Conservation (phyloP, 2,329 filamentous ascomycete genomes). For the Sclerotinia borealis region DNA sequence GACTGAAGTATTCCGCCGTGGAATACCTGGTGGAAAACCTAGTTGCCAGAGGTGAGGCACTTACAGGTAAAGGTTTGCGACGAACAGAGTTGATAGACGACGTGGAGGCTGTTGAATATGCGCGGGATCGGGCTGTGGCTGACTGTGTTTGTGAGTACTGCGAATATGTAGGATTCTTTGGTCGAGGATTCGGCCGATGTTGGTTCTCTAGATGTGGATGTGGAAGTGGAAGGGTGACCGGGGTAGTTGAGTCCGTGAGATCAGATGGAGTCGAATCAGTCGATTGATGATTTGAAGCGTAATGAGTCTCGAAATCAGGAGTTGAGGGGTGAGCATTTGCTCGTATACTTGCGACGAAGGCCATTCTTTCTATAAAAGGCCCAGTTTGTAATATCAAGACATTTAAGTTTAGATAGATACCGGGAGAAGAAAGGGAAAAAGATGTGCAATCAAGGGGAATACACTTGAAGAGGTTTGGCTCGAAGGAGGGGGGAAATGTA, state of each 20-base stretch:
- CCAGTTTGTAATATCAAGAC: conserved; percentile 12
- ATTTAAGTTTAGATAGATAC: neutral
- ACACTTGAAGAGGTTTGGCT: conserved; percentile 2
- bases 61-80: conserved; percentile 55
- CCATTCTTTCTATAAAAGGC: conserved; percentile 24
- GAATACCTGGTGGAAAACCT: conserved; percentile 46
- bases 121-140: conserved; percentile 22
- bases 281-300: conserved; percentile 23
- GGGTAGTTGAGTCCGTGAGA: conserved; percentile 17
- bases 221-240: conserved; percentile 14
- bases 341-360: conserved; percentile 17
- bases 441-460: conserved; percentile 24
- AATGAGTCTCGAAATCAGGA: conserved; percentile 27
- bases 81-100: conserved; percentile 36
- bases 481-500: conserved; percentile 6
- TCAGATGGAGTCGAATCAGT: conserved; percentile 21
- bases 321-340: conserved; percentile 20
- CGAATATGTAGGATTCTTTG: conserved; percentile 10
- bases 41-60: conserved; percentile 46
- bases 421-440: conserved; percentile 14
- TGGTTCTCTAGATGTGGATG: conserved; percentile 14
- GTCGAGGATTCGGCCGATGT: conserved; percentile 15
- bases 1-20: conserved; percentile 34
- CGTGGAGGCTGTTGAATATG: conserved; percentile 23
- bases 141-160: conserved; percentile 12